phyloP scores from a whole-genome alignment of 2,329 filamentous ascomycete species.

The Fusarium sp. region DNA sequence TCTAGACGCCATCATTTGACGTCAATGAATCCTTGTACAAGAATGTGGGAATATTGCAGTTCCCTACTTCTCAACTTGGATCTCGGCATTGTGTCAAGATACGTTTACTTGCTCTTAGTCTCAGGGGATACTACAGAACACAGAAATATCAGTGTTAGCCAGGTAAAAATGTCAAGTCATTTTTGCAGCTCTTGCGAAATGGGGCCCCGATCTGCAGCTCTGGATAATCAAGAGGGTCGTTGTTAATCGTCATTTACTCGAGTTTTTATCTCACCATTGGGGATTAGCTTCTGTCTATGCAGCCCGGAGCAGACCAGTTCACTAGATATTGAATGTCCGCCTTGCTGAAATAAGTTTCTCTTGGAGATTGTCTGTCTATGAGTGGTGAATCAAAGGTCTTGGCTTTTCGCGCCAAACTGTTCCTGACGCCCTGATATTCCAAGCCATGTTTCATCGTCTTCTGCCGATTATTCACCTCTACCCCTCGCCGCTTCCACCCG shows the following conservation, averaged over 20 bases:
- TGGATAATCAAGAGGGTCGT: no score
- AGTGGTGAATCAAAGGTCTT: not conserved
- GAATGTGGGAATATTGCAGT: not conserved
- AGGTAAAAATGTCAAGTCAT: not conserved
- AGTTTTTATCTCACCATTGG: not conserved
- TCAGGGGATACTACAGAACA: not conserved
- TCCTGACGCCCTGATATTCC: not conserved
- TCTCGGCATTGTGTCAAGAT: not conserved
- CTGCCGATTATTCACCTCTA: not conserved
- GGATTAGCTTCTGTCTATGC: not conserved
- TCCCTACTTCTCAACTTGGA: not conserved
- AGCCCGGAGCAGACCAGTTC: not conserved
- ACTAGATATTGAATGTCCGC: not conserved
- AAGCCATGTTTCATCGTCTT: not conserved
- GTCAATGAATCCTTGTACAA: not conserved
- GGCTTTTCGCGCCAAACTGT: not conserved
- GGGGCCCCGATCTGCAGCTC: no score
- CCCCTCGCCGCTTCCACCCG: not conserved
- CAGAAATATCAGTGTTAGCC: not conserved
- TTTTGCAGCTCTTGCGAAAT: not conserved
- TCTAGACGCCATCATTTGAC: not conserved
- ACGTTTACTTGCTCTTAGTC: not conserved
- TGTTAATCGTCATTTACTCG: not conserved
- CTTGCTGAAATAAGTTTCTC: not conserved
- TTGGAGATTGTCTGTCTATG: not conserved